These are phyloP conservation scores for Fomitopsis serialis DNA, from an alignment of 768 basidiomycete species.

Conservation along the genomic window DNA sequence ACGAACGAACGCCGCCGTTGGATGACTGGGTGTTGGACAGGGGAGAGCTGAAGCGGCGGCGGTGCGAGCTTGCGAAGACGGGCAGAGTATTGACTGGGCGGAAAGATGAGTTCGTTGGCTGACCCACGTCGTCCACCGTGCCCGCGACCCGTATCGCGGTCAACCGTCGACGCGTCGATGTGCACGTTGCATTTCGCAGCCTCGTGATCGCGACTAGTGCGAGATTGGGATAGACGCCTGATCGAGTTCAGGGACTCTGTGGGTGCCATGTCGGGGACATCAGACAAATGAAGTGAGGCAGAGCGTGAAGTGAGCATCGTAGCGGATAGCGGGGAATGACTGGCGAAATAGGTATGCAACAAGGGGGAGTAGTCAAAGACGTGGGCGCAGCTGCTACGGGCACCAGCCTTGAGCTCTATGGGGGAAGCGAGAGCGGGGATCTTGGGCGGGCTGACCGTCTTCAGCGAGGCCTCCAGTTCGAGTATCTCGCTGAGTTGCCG, in stretches of 20 bases:
- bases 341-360: background rate
- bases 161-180: constrained; percentile 4
- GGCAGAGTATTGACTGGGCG: constrained; percentile 11
- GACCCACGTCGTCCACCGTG: constrained; percentile 6
- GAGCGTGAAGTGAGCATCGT: background rate
- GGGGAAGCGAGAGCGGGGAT: background rate
- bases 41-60: constrained; percentile 13
- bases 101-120: background rate
- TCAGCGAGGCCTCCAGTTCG: background rate
- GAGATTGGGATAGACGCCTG: constrained; percentile 2
- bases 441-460: background rate
- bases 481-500: constrained; percentile 6
- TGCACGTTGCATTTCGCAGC: constrained; percentile 4
- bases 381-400: background rate
- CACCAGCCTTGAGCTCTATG: background rate
- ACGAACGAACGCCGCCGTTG: background rate
- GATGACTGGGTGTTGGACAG: background rate
- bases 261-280: background rate
- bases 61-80: constrained; percentile 15
- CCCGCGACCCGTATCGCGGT: constrained; percentile 3
- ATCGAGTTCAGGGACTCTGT: constrained; percentile 2
- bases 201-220: constrained; percentile 5
- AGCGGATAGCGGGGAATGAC: background rate
- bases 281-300: background rate
- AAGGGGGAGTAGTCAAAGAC: background rate